Evolutionary conservation across 1,284 basidiomycete species (phyloP), one percentile per base, ranked within the genome.

Genomic region (Mycosarcoma maydis): DNA sequence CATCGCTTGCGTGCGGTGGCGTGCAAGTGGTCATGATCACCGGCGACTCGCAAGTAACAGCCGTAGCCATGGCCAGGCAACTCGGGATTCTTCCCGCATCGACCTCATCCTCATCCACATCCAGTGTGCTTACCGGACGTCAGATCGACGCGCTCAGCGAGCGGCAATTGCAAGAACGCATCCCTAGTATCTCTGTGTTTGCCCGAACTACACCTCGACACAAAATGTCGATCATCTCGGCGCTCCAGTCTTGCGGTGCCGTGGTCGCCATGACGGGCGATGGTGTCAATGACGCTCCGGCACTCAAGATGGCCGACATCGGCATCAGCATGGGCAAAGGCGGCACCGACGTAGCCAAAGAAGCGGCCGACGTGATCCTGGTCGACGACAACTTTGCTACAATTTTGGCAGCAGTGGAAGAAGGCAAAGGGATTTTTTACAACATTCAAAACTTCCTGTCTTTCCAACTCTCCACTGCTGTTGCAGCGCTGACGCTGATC

Each of bases 1-100:
- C 85, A 26, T 83, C 90, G 22, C 85, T 98, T 23, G 91, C 93
- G 76, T 84, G 85, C 16, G 93, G 91, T 16, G 92, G 94, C 7
- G 90, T 98, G 32, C 92, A 95, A 77, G 89, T 98, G 13, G 90
- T 98, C 37, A 98, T 98, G 94, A 97, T 98, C 81, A 98, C 95
- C 0, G 95, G 95, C 14, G 95, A 98, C 78, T 89, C 93, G 20
- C 92, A 94, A 82, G 86, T 90, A 55, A 98, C 95, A 0, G 95
- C 95, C 2, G 78, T 92, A 10, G 89, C 92, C 17, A 96, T 98
- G 62, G 94, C 93, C 23, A 86, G 87, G 65, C 87, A 92, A 73
- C 86, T 98, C n/a, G 94, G 94, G n/a, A 84, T 98, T 45, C 64
- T 53, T 30, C n/a, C n/a, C n/a, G n/a, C n/a, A n/a, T 65, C 34